A percentile compares a stretch with the other conserved stretches of the same genome.
phyloP scores from a whole-genome alignment of 805 yeast genomes.

The Kodamaea leandrae region DNA sequence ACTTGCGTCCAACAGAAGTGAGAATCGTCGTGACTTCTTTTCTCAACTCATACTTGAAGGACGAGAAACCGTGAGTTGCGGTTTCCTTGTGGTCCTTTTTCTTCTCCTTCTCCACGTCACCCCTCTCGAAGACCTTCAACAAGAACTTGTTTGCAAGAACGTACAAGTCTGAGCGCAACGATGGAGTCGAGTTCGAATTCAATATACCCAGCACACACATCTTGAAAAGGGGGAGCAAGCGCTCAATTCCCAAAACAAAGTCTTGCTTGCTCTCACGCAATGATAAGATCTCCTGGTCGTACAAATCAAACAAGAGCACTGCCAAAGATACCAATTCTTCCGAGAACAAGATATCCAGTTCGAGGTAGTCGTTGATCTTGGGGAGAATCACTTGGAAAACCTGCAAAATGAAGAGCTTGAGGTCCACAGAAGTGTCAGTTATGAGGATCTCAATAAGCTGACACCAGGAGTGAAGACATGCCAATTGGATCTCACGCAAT shows the following conservation, averaged over 20 bases:
- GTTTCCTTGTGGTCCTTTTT: conserved; percentile 2
- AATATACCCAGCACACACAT: conserved; percentile 73
- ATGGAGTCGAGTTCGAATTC: conserved; percentile 64
- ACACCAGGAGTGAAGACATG: conserved; percentile 79
- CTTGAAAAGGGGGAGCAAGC: conserved; percentile 67
- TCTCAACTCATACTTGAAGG: too few species aligned
- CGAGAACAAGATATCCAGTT: conserved; percentile 60
- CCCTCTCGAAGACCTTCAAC: conserved; percentile 36
- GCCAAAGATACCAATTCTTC: conserved; percentile 75
- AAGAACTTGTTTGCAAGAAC: conserved; percentile 67
- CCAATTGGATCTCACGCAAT: conserved; percentile 52
- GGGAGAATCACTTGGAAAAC: conserved; percentile 76
- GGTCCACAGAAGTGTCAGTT: conserved; percentile 54
- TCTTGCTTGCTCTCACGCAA: conserved; percentile 16
- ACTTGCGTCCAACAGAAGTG: conserved; percentile 54
- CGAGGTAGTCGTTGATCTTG: conserved; percentile 71
- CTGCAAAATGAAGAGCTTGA: conserved; percentile 63
- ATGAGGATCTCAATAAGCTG: conserved; percentile 72
- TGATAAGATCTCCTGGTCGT: conserved; percentile 36
- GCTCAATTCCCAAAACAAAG: conserved; percentile 36
- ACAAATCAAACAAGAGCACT: conserved; percentile 64
- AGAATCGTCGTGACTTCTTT: conserved; percentile 53
- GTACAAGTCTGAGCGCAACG: conserved; percentile 76
- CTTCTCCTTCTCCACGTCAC: conserved; percentile 15
- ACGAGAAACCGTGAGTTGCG: neutral